A percentile compares a stretch with the other conserved stretches of the same genome.
phyloP scores from a whole-genome alignment of 2,329 filamentous ascomycete species.

The Aaosphaeria pasadenensis region DNA sequence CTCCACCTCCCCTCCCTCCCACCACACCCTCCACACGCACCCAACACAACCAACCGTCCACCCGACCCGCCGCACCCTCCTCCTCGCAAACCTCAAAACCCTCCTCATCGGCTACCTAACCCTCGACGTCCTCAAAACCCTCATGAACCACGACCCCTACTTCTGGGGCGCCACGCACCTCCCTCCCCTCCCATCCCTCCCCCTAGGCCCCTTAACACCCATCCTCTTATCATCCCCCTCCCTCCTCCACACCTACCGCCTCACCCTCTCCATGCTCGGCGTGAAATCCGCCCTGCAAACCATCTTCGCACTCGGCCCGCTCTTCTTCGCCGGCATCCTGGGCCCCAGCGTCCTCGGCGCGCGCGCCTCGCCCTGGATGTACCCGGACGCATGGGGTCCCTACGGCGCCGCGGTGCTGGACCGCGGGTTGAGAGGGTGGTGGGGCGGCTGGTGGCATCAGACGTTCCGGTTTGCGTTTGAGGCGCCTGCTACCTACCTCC shows the following conservation, averaged over 20 bases:
- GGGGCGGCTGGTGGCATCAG: conserved; percentile 90
- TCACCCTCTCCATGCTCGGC: conserved; percentile 53
- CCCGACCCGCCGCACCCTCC: conserved; percentile 28
- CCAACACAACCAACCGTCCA: conserved; percentile 38
- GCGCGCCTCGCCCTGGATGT: conserved; percentile 59
- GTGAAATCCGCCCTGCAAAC: conserved; percentile 61
- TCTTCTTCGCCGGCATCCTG: conserved; percentile 59
- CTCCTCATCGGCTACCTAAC: conserved; percentile 61
- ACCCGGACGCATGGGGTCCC: conserved; percentile 56
- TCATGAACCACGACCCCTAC: conserved; percentile 75
- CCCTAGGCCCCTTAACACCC: conserved; percentile 22
- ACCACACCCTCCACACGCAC: conserved; percentile 17
- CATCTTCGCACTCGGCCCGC: conserved; percentile 58
- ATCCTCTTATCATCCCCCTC: conserved; percentile 39
- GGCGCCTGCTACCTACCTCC: conserved; percentile 54
- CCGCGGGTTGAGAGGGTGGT: conserved; percentile 73
- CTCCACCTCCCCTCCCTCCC: conserved; percentile 13
- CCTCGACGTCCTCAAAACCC: conserved; percentile 67
- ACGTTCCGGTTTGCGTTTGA: conserved; percentile 74
- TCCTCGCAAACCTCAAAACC: conserved; percentile 31
- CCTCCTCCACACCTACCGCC: conserved; percentile 55
- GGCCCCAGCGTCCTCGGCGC: conserved; percentile 60
- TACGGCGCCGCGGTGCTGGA: conserved; percentile 55
- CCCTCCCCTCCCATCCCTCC: conserved; percentile 44
- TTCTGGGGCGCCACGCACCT: conserved; percentile 57